Evolutionary conservation across 805 yeast genomes (phyloP), one percentile per base, ranked within the genome.

Genomic region (Diddensiella caesifluorescens): DNA sequence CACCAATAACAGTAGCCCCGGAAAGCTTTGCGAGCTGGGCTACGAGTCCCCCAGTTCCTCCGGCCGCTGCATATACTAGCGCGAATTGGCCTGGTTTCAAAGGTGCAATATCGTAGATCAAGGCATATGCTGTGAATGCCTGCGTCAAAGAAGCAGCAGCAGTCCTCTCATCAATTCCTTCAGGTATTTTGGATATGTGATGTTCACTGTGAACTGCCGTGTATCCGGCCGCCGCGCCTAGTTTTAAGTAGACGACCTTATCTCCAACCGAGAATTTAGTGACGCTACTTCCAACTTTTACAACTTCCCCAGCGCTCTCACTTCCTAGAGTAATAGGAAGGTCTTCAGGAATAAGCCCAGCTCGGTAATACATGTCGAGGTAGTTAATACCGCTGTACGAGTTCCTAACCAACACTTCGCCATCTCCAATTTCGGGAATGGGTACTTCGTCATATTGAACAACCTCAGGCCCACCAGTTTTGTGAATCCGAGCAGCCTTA

Each of bases 21-120:
- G 66, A 68, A 19, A 63, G 55, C 23, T 69, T 61, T 38, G 82
- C 62, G 62, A 88, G 65, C 61, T 88, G 95, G 38, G 71, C 68
- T 41, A 87, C 65, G 13, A 85, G 51, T 38, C 75, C 71, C 3
- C 97, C 97, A 39, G 85, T 90, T 43, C 97, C 96, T 35, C 97
- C 97, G 2, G 97, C 96, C 5, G 95, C 95, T 3, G 97, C 97
- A 67, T 88, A 86, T 19, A 86, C 79, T 35, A 89, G 69, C 33
- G 83, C 73, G 52, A 63, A 72, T 45, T 90, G 96, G 40, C 78
- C 89, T 57, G 73, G 67, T 52, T 84, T 59, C 29, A 85, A 83
- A 1, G 69, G 55, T 56, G 83, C 77, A 2, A 92, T 74, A 48
- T 83, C 87, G 28, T 70, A 64, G 36, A 77, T 64, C 45, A 89